These are phyloP conservation scores for Tympanopsis confertula DNA, from an alignment of 2,329 filamentous ascomycete genomes.

Conservation along the genomic window DNA sequence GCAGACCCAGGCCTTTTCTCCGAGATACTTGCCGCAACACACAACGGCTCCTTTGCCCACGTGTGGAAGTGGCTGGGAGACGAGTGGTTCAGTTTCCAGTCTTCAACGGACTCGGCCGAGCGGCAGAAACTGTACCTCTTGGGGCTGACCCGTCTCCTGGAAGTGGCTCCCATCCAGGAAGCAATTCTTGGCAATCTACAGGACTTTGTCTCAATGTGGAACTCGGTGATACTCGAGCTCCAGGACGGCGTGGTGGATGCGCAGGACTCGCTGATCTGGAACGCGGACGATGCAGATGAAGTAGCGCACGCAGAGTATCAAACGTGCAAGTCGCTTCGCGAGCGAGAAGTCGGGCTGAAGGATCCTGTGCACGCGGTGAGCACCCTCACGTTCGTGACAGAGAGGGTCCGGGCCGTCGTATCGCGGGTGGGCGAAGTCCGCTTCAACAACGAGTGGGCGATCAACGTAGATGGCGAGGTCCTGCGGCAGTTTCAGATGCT, in stretches of 20 bases:
- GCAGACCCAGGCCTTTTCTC: conserved; percentile 61
- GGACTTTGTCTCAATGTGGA: conserved; percentile 68
- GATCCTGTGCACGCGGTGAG: conserved; percentile 61
- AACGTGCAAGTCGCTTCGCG: conserved; percentile 40
- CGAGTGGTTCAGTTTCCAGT: conserved; percentile 60
- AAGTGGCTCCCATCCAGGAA: conserved; percentile 45
- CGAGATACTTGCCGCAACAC: conserved; percentile 35
- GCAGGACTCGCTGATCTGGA: conserved; percentile 39
- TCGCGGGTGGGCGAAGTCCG: conserved; percentile 42
- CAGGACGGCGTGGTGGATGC: conserved; percentile 43
- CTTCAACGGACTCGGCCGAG: conserved; percentile 52
- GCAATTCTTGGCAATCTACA: conserved; percentile 54
- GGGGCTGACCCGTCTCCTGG: conserved; percentile 60
- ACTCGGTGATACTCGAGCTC: conserved; percentile 54
- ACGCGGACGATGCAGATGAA: conserved; percentile 1
- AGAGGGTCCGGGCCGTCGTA: conserved; percentile 48
- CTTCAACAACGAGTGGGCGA: conserved; percentile 58
- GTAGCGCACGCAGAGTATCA: conserved; percentile 34
- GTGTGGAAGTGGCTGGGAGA: conserved; percentile 47
- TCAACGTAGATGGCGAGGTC: conserved; percentile 67
- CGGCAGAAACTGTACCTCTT: conserved; percentile 63
- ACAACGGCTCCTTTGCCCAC: conserved; percentile 25
- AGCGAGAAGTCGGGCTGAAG: conserved; percentile 36
- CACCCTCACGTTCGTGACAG: conserved; percentile 50
- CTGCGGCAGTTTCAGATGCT: conserved; percentile 47